Conservation (phyloP, 495 filamentous ascomycete species). For the Tricharina praecox region DNA sequence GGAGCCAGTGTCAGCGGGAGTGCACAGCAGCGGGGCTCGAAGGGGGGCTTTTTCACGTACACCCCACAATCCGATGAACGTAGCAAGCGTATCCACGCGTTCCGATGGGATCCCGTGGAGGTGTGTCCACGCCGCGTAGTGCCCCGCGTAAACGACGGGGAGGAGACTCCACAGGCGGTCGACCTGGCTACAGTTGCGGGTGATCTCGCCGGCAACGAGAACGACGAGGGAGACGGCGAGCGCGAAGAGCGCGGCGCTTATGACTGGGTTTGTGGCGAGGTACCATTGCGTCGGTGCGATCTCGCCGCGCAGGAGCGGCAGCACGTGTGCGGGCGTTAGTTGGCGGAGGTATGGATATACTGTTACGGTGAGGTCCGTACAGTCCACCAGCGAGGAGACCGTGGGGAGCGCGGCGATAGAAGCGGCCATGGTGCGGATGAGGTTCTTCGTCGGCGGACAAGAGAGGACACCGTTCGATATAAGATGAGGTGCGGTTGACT, state of each 20-base stretch:
- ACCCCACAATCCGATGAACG: slow-evolving; percentile 62
- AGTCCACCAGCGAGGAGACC: slow-evolving; percentile 50
- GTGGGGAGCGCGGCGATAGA: slow-evolving; percentile 37
- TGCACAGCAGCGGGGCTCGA: not conserved
- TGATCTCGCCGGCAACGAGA: slow-evolving; percentile 61
- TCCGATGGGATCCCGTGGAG: slow-evolving; percentile 52
- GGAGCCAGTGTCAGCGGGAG: not conserved
- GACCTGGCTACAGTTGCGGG: slow-evolving; percentile 84
- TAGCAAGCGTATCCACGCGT: slow-evolving; percentile 54
- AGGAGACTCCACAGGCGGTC: slow-evolving; percentile 83
- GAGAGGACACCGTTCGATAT: too few species aligned
- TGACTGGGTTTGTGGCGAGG: slow-evolving; percentile 68
- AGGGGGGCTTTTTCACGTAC: slow-evolving; percentile 34
- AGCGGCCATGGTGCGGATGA: not conserved
- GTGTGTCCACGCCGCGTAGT: slow-evolving; percentile 68
- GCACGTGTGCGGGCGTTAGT: slow-evolving; percentile 48
- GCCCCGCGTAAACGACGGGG: slow-evolving; percentile 73
- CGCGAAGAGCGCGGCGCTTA: slow-evolving; percentile 57
- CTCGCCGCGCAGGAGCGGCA: slow-evolving; percentile 33
- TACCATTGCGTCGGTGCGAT: slow-evolving; percentile 49
- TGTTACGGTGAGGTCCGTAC: slow-evolving; percentile 51
- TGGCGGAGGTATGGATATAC: slow-evolving; percentile 64
- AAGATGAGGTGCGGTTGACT: too few species aligned
- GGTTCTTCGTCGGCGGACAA: too few species aligned
- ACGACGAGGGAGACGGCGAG: slow-evolving; percentile 50